These are phyloP conservation scores for Xylaria sp. DNA, from an alignment of 2,329 filamentous ascomycete species.

Conservation along the genomic window DNA sequence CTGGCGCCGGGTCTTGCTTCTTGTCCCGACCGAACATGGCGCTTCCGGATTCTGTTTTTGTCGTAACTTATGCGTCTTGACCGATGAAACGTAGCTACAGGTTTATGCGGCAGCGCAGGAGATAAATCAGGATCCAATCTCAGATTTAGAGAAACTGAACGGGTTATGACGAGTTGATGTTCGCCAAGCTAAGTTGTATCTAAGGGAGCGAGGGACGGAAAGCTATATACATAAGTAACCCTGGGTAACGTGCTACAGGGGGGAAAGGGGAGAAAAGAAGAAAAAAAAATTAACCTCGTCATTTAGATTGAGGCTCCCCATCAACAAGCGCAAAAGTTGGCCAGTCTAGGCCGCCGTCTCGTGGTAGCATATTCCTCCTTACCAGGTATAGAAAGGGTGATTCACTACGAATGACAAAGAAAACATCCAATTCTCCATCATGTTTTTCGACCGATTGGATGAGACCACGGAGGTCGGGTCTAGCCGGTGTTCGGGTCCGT, in stretches of 20 bases:
- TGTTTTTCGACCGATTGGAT: constrained; percentile 7
- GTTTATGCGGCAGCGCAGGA: neutral
- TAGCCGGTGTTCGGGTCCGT: constrained; percentile 31
- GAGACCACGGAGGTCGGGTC: neutral
- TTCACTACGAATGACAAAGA: neutral
- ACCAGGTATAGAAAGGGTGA: neutral
- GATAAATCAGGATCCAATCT: neutral
- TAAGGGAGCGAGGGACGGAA: neutral
- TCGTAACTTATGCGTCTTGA: neutral
- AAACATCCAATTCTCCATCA: neutral
- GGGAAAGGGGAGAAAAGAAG: neutral
- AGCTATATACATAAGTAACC: constrained; percentile 7
- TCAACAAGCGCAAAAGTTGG: neutral
- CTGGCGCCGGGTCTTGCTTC: constrained; percentile 25
- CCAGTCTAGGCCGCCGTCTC: neutral
- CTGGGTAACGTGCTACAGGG: neutral
- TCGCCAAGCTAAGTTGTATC: neutral
- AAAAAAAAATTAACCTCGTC: no score
- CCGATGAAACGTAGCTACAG: neutral
- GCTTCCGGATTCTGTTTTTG: neutral
- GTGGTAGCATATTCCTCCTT: neutral
- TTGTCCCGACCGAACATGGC: constrained; percentile 36
- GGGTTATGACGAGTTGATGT: neutral
- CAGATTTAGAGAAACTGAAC: neutral
- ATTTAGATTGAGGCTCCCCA: neutral